Percentiles rank a stretch among this genome's conserved stretches.
Conservation (phyloP, 2,329 filamentous ascomycete genomes). For the Aspergillus tanneri region DNA sequence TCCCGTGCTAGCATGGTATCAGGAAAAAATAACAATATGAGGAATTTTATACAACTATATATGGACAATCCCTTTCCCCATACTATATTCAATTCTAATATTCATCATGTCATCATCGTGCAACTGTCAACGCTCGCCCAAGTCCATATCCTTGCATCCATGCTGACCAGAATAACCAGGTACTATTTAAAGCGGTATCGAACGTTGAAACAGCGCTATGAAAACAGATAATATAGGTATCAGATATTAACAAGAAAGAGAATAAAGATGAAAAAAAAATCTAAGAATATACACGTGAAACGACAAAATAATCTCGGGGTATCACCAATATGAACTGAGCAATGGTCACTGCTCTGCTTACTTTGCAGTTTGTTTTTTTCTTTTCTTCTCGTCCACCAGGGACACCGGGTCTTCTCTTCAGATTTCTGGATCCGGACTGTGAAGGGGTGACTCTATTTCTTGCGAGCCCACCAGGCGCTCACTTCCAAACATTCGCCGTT, state of each 20-base stretch:
- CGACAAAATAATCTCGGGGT: conserved; percentile 31
- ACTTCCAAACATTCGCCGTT: conserved; percentile 81
- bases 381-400: conserved; percentile 25
- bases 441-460: conserved; percentile 40
- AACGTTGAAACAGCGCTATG: conserved; percentile 67
- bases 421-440: conserved; percentile 8
- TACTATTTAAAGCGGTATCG: conserved; percentile 93
- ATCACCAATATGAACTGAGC: conserved; percentile 41
- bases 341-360: conserved; percentile 30
- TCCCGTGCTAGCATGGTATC: background rate
- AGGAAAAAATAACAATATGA: background rate
- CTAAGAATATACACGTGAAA: conserved; percentile 16
- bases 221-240: conserved; percentile 25
- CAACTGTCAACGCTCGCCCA: conserved; percentile 12
- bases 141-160: conserved; percentile 9
- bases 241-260: conserved; percentile 21
- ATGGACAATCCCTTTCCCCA: too few relatives aligned
- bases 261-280: conserved; percentile 6
- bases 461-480: conserved; percentile 64
- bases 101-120: too few relatives aligned
- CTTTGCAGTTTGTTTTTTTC: conserved; percentile 10
- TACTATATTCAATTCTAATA: conserved; percentile 7
- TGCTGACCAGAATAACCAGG: conserved; percentile 49
- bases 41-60: too few relatives aligned
- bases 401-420: conserved; percentile 29